A percentile compares a stretch with the other conserved stretches of the same genome.
Evolutionary conservation across 768 basidiomycete genomes (phyloP).

Genomic region (Pluteus cervinus): DNA sequence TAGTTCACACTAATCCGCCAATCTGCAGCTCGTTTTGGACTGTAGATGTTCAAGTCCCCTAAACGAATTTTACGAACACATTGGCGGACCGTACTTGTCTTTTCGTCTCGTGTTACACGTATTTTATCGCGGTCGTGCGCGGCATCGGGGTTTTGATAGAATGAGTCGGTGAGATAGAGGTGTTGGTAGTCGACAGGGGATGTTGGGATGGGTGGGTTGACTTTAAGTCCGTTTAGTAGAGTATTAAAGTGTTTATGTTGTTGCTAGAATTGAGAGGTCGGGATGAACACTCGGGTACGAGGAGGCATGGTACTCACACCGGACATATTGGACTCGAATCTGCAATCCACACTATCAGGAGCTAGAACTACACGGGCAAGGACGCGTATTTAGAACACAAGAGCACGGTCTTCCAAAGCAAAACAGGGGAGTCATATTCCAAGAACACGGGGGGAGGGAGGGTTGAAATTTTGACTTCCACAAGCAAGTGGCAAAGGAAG

Average conservation of each 20-base stretch:
- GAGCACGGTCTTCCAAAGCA: constrained; percentile 4
- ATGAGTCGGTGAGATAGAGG: constrained; percentile 72
- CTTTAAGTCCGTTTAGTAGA: constrained; percentile 79
- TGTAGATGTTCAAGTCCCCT: constrained; percentile 82
- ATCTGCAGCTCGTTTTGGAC: constrained; percentile 78
- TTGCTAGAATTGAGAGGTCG: constrained; percentile 36
- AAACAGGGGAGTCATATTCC: constrained; percentile 1
- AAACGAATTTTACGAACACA: constrained; percentile 77
- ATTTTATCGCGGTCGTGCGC: constrained; percentile 51
- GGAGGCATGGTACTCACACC: constrained; percentile 42
- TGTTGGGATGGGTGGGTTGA: constrained; percentile 42
- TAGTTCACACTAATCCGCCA: constrained; percentile 91
- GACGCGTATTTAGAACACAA: constrained; percentile 3
- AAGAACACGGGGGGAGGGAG: constrained; percentile 4
- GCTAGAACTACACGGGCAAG: constrained; percentile 48
- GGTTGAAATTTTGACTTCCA: too few relatives aligned
- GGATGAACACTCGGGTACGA: constrained; percentile 12
- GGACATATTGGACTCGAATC: constrained; percentile 94
- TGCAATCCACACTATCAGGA: constrained; percentile 54
- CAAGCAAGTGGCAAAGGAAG: not conserved
- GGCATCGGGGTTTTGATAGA: constrained; percentile 54
- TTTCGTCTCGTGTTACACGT: constrained; percentile 81
- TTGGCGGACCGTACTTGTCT: constrained; percentile 55
- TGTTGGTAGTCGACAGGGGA: constrained; percentile 71
- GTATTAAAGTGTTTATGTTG: constrained; percentile 88